Base-by-base conservation (phyloP, 768 basidiomycete species). In the Amanita molliuscula region DNA sequence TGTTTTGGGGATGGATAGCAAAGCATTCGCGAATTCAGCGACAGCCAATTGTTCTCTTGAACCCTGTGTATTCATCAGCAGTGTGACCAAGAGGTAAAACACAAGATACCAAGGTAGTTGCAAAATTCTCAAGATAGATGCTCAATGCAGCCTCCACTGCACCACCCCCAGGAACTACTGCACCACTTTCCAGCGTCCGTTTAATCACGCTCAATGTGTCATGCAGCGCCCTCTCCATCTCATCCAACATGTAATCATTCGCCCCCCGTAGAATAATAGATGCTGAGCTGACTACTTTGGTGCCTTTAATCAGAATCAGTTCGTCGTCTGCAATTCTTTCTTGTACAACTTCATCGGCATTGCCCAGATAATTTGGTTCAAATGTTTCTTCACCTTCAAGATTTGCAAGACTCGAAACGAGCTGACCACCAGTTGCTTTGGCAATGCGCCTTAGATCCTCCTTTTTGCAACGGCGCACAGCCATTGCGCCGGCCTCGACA, bases 271-370 rank as follows among this genome's bases (percentile, higher is more conserved):
- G 74, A 51, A 99, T 80, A 60, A 99, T 88, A 16, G 93, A 96
- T 11, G 87, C 76, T 20, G 92, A 94, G 70, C 71, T 93, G 62
- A 98, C 94, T 36, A 92, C 85, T 69, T 95, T 98, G 44, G 94
- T 98, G 2, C 96, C 96, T 72, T 97, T 99, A 72, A 98, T 74
- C 55, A 99, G 71, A 65, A 98, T 98, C 40, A 96, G 77, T 63
- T 99, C 95, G 64, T 99, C 96, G 60, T 99, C 96, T n/a, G 91
- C 85, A 63, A 98, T 92, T 53, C 95, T 78, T 69, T 97, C 93
- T 65, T 99, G 95, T 4, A 90, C 77, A 55, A 98, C 96, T 67
- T 98, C 96, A 15, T 97, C 95, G 3, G 95, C 95, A 42, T 69
- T 73, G n/a, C 95, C 95, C 36, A 99, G 74, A 65, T 82, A 86